Base-by-base conservation (phyloP, 2,329 filamentous ascomycete species). In the Cercospora brassicicola region DNA sequence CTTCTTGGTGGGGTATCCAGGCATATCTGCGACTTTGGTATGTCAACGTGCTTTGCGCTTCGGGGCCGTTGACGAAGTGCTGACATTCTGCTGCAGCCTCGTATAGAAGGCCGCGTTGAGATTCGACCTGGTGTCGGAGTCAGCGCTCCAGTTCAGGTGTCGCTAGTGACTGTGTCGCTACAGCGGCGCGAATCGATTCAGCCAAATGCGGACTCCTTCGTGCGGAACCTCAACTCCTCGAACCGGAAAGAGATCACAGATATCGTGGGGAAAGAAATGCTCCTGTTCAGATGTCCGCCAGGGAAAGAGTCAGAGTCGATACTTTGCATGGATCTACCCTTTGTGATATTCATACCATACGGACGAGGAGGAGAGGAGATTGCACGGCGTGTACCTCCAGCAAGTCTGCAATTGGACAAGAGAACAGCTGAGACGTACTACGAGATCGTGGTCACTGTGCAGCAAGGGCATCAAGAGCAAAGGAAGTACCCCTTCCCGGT, bases 41-140 rank as follows among this genome's bases (percentile, higher is more conserved):
- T 82, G 92, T 88, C 10, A 30, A 15, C 23, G 31, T 26, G n/a
- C 8, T 20, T 53, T 33, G 51, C 61, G 53, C 33, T 20, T 13
- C 9, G 23, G 20, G 33, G 53, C n/a, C 20, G 13, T 18, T 10
- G 23, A 48, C 23, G 9, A 23, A 7, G 23, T 64, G 62, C 68
- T 69, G 42, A 72, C 62, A 60, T 51, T 30, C 11, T 36, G 48
- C 13, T 64, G 39, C 64, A 97, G 93, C 95, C 95, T 77, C 91
- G 95, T 78, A 94, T 99, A 82, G 94, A 97, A 85, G 95, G 95
- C 76, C 96, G 95, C 79, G 95, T 99, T 78, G 95, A 98, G 83
- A 95, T 99, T 75, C 89, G 95, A 69, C 95, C 95, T 51, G 89
- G 89, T 64, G 86, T 90, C 70, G 94, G 95, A 69, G 90, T 91